Percentiles rank a stretch among this genome's conserved stretches.
These are phyloP conservation scores for Fraxinus paxiana DNA, from an alignment of 305 asterid species.

Conservation along the genomic window DNA sequence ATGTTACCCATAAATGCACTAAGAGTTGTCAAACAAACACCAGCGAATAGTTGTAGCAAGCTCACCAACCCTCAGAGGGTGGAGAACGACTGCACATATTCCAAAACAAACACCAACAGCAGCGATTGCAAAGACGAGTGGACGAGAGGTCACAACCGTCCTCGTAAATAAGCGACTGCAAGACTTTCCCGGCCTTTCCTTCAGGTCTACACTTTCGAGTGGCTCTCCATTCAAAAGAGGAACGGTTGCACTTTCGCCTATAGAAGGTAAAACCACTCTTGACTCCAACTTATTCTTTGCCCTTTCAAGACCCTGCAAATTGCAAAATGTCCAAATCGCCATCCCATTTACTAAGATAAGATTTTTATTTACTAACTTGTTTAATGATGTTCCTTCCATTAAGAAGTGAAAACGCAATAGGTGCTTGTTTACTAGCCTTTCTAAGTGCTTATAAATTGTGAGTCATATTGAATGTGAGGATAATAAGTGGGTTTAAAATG, in stretches of 20 bases:
- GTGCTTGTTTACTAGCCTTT: not conserved
- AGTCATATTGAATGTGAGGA: not conserved
- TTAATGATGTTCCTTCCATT: not conserved
- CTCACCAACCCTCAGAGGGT: slow-evolving; percentile 51
- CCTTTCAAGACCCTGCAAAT: slow-evolving; percentile 33
- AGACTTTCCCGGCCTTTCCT: slow-evolving; percentile 35
- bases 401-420: not conserved
- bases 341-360: not conserved
- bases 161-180: slow-evolving; percentile 28
- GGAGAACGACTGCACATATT: slow-evolving; percentile 58
- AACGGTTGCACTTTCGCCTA: slow-evolving; percentile 23
- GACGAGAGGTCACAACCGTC: slow-evolving; percentile 36
- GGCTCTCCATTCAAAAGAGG: slow-evolving; percentile 50
- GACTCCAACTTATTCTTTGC: slow-evolving; percentile 22
- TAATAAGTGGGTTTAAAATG: not conserved
- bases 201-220: slow-evolving; percentile 31
- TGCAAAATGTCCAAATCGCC: slow-evolving; percentile 8
- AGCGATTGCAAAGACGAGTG: slow-evolving; percentile 34
- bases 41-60: slow-evolving; percentile 59
- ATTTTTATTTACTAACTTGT: not conserved
- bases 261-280: slow-evolving; percentile 19
- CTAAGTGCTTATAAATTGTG: not conserved
- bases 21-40: slow-evolving; percentile 49
- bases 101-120: slow-evolving; percentile 61
- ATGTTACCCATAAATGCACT: not conserved